Evolutionary conservation across 805 yeast species (phyloP).

Genomic region (Nakazawaea wickerhamii): DNA sequence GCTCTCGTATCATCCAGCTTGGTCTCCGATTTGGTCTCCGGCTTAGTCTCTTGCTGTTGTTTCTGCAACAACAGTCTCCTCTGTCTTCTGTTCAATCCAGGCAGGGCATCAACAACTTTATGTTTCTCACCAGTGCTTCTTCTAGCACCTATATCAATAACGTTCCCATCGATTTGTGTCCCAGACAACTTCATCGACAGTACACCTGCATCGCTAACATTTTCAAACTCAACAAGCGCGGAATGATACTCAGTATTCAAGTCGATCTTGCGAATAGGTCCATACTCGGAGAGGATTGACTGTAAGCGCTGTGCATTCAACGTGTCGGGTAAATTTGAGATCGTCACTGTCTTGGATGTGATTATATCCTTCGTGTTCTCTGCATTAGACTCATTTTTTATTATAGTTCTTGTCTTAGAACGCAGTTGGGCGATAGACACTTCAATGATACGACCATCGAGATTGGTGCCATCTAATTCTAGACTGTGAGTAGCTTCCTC

Average conservation of each 20-base stretch:
- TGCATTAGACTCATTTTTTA: conserved; percentile 6
- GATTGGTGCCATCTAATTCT: conserved; percentile 29
- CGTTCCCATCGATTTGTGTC: conserved; percentile 27
- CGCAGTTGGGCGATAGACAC: conserved; percentile 44
- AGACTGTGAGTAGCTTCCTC: conserved; percentile 43
- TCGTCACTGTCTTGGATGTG: conserved; percentile 21
- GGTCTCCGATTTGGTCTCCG: too few species aligned
- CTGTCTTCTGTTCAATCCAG: conserved; percentile 11
- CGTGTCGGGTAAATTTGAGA: conserved; percentile 30
- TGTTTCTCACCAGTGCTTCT: conserved; percentile 17
- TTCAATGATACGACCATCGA: conserved; percentile 43
- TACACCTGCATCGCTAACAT: conserved; percentile 42
- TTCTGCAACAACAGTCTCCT: conserved; percentile 6
- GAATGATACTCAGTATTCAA: conserved; percentile 40
- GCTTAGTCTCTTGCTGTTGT: conserved; percentile 1
- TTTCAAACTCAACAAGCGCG: conserved; percentile 45
- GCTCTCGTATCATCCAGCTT: neutral
- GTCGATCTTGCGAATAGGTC: conserved; percentile 37
- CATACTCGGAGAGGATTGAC: conserved; percentile 25
- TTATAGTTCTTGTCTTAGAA: conserved; percentile 23
- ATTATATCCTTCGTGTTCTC: conserved; percentile 8
- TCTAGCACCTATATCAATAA: conserved; percentile 27
- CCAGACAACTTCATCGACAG: conserved; percentile 42
- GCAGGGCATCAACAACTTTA: conserved; percentile 9
- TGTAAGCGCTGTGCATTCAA: conserved; percentile 31